Percentiles rank a stretch among this genome's conserved stretches.
phyloP scores from a whole-genome alignment of 257 asterid genomes.

The Ilex aquifolium region DNA sequence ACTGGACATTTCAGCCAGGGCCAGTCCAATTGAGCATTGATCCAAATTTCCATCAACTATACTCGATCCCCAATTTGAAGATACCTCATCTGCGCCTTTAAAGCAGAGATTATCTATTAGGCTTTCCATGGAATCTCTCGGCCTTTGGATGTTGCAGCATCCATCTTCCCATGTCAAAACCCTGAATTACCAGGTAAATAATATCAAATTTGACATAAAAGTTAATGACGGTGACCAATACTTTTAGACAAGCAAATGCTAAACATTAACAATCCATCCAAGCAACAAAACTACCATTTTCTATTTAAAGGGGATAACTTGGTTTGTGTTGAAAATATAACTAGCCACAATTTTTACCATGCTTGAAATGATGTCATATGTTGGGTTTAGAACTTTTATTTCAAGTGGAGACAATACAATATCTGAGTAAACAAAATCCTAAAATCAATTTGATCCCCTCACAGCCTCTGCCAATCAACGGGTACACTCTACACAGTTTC shows the following conservation, averaged over 20 bases:
- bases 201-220: neutral
- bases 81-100: constrained; percentile 25
- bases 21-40: constrained; percentile 40
- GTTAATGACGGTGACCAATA: neutral
- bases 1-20: constrained; percentile 66
- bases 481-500: too few relatives aligned
- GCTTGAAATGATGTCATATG: too few relatives aligned
- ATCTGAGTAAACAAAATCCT: too few relatives aligned
- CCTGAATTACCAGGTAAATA: constrained; percentile 41
- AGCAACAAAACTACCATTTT: too few relatives aligned
- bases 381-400: too few relatives aligned
- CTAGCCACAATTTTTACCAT: too few relatives aligned
- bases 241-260: neutral
- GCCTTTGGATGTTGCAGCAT: constrained; percentile 37
- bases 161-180: constrained; percentile 88
- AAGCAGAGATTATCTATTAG: constrained; percentile 24
- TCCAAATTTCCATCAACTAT: constrained; percentile 27
- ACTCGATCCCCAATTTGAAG: constrained; percentile 28
- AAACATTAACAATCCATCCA: neutral
- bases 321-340: neutral
- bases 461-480: too few relatives aligned
- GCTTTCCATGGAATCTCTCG: constrained; percentile 26
- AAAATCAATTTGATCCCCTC: too few relatives aligned
- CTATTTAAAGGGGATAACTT: too few relatives aligned
- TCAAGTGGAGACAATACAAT: too few relatives aligned